Conservation (phyloP, 2,329 filamentous ascomycete species). For the Aspergillus vadensis region DNA sequence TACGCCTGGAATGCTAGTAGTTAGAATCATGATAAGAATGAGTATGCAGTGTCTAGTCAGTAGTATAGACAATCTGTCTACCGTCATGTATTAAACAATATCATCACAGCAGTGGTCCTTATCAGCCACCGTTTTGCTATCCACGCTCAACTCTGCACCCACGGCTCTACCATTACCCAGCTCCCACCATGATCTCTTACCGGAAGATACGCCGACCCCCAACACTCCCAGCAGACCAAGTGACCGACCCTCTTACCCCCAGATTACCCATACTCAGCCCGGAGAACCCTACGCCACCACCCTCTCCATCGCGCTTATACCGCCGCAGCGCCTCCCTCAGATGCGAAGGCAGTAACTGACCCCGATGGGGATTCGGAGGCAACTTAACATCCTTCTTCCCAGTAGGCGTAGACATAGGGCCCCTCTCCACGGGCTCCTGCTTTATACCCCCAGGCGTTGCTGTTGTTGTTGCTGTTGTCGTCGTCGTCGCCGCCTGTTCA, state of each 20-base stretch:
- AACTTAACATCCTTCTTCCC: conserved; percentile 29
- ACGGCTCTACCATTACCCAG: neutral
- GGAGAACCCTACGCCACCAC: conserved; percentile 51
- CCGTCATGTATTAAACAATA: neutral
- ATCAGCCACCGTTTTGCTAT: neutral
- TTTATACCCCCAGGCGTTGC: conserved; percentile 20
- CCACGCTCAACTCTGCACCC: neutral
- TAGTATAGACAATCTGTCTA: neutral
- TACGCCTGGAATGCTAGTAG: no score
- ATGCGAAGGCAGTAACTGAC: conserved; percentile 52
- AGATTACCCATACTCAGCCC: conserved; percentile 50
- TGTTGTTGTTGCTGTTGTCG: conserved; percentile 30
- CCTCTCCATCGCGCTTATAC: conserved; percentile 52
- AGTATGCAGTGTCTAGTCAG: neutral
- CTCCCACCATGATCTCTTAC: neutral
- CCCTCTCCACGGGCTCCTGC: conserved; percentile 26
- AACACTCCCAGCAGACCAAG: conserved; percentile 45
- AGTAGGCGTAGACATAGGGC: neutral
- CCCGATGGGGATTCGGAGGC: conserved; percentile 50
- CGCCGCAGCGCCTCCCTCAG: conserved; percentile 53
- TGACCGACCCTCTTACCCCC: conserved; percentile 46
- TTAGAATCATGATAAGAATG: no score
- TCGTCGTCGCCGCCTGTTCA: conserved; percentile 52
- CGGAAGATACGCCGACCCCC: conserved; percentile 48
- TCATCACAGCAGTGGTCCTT: neutral